Evolutionary conservation across 345 rosid species (phyloP).

Genomic region (Viola odorata): DNA sequence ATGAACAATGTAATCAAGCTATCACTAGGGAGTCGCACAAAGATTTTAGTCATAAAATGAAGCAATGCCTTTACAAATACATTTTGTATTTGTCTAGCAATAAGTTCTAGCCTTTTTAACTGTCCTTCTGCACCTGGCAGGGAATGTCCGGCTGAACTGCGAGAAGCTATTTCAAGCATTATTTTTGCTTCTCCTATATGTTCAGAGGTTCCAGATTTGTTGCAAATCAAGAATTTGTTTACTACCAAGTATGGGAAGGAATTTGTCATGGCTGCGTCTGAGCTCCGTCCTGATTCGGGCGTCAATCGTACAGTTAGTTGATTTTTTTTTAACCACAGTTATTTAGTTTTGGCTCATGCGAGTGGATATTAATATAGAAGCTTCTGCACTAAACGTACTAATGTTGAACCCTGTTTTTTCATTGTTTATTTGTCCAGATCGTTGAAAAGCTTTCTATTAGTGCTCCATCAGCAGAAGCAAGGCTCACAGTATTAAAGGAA

Average conservation of each 20-base stretch:
- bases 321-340: conserved; percentile 7
- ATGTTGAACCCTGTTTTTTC: conserved; percentile 4
- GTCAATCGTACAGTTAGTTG: conserved; percentile 83
- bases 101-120: background rate
- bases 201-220: conserved; percentile 84
- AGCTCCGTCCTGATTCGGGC: conserved; percentile 89
- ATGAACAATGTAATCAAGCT: no score
- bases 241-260: conserved; percentile 86
- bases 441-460: conserved; percentile 81
- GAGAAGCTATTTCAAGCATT: conserved; percentile 86
- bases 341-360: background rate
- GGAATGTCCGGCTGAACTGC: conserved; percentile 84
- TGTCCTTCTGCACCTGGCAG: conserved; percentile 29
- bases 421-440: conserved; percentile 35
- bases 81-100: no score
- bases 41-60: no score
- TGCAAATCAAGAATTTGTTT: conserved; percentile 74
- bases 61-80: no score
- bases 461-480: conserved; percentile 67
- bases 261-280: conserved; percentile 60
- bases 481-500: conserved; percentile 73
- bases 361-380: conserved; percentile 2
- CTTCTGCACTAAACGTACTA: background rate
- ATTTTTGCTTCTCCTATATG: conserved; percentile 96
- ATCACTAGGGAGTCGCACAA: no score